phyloP scores from a whole-genome alignment of 768 basidiomycete species.

The Russula brevipes region DNA sequence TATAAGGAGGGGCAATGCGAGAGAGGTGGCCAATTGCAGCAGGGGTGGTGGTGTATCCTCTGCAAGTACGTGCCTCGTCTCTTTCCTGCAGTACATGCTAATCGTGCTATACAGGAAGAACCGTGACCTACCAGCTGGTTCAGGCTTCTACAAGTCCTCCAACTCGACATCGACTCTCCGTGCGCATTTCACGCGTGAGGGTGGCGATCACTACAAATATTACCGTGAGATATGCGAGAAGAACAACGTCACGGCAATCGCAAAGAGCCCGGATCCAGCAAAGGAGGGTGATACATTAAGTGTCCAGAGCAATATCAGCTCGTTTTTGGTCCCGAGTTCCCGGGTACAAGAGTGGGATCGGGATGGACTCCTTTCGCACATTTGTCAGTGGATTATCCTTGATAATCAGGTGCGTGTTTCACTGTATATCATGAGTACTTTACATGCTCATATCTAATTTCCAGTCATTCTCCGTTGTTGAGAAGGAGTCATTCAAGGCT shows the following conservation, averaged over 20 bases:
- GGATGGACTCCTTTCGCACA: not conserved
- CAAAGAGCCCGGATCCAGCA: not conserved
- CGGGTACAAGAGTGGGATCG: not conserved
- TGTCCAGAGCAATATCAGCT: not conserved
- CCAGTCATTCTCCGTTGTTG: not conserved
- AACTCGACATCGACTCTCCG: not conserved
- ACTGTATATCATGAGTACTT: too few species aligned
- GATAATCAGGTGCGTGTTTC: not conserved
- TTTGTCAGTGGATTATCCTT: not conserved
- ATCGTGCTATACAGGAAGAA: not conserved
- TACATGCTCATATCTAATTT: too few species aligned
- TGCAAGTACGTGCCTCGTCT: not conserved
- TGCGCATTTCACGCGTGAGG: not conserved
- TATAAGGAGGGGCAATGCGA: not conserved
- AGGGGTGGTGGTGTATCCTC: not conserved
- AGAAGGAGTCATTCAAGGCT: not conserved
- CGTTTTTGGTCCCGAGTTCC: not conserved
- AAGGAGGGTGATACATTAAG: not conserved
- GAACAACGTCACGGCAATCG: not conserved
- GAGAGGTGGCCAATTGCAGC: not conserved
- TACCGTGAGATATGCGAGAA: not conserved
- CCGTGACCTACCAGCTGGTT: not conserved
- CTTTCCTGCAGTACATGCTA: not conserved
- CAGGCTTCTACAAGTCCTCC: not conserved
- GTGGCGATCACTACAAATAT: not conserved